Evolutionary conservation across 116 monocot genomes (phyloP).

Genomic region (Thalassia testudinum): DNA sequence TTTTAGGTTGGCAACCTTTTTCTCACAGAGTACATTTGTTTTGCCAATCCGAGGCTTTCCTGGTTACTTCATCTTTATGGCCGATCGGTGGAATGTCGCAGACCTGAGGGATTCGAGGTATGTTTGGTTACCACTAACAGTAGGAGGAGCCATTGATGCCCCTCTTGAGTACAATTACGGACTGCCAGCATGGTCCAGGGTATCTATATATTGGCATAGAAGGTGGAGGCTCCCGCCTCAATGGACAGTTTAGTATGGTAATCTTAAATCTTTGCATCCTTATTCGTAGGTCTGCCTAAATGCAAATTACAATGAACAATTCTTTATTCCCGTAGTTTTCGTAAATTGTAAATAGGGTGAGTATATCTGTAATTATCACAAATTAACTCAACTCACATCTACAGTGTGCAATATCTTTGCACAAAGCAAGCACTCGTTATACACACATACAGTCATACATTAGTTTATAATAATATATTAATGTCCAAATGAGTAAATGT

Average conservation of each 20-base stretch:
- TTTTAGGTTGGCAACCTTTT: constrained; percentile 68
- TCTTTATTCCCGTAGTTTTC: too few species aligned
- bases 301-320: too few species aligned
- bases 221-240: constrained; percentile 69
- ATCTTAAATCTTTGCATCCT: neutral
- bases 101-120: constrained; percentile 84
- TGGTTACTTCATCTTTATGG: constrained; percentile 79
- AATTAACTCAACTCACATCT: too few species aligned
- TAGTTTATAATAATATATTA: too few species aligned
- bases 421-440: too few species aligned
- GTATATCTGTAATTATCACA: too few species aligned
- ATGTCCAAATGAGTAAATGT: too few species aligned
- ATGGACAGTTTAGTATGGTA: constrained; percentile 20
- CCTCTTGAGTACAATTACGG: constrained; percentile 72
- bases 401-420: too few species aligned
- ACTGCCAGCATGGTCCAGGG: constrained; percentile 66
- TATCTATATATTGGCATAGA: constrained; percentile 72
- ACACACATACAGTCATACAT: too few species aligned
- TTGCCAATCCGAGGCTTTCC: constrained; percentile 44
- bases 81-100: constrained; percentile 80
- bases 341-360: too few species aligned
- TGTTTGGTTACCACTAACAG: constrained; percentile 59
- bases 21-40: constrained; percentile 74
- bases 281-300: too few species aligned
- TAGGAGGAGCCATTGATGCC: constrained; percentile 73